Evolutionary conservation across 2,329 filamentous ascomycete species (phyloP).

Genomic region (Microdochium bolleyi): DNA sequence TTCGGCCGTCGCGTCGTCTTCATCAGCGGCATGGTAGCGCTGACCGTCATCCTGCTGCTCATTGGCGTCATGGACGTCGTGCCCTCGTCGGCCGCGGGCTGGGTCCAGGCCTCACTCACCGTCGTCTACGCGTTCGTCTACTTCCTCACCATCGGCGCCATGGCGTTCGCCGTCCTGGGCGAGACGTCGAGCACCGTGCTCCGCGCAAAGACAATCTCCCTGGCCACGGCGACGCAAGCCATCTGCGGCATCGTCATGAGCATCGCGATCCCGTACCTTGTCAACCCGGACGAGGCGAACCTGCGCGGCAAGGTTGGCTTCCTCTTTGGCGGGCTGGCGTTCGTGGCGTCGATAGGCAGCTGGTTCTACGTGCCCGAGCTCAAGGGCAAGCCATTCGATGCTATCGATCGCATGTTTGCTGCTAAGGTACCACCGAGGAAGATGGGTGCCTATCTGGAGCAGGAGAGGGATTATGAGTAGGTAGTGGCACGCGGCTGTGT

Average conservation of each 20-base stretch:
- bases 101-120: slow-evolving; percentile 42
- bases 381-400: slow-evolving; percentile 19
- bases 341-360: slow-evolving; percentile 25
- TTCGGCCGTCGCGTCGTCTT: slow-evolving; percentile 46
- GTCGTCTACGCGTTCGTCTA: slow-evolving; percentile 43
- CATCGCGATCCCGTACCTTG: slow-evolving; percentile 33
- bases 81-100: slow-evolving; percentile 28
- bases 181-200: slow-evolving; percentile 37
- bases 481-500: too few species aligned
- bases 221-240: slow-evolving; percentile 32
- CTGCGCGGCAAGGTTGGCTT: slow-evolving; percentile 32
- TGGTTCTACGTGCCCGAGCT: slow-evolving; percentile 22
- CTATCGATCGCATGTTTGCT: slow-evolving; percentile 22
- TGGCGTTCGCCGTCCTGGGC: slow-evolving; percentile 47
- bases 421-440: slow-evolving; percentile 15
- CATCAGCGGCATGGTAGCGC: slow-evolving; percentile 33
- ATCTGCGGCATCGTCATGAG: slow-evolving; percentile 32
- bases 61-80: slow-evolving; percentile 38
- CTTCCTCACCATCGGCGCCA: slow-evolving; percentile 40
- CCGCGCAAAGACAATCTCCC: slow-evolving; percentile 34
- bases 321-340: slow-evolving; percentile 28
- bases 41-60: slow-evolving; percentile 36
- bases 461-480: not conserved
- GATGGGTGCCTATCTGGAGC: slow-evolving; percentile 17
- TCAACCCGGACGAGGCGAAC: slow-evolving; percentile 32